These are phyloP conservation scores for Geranium brycei DNA, from an alignment of 345 rosid species.

Conservation along the genomic window DNA sequence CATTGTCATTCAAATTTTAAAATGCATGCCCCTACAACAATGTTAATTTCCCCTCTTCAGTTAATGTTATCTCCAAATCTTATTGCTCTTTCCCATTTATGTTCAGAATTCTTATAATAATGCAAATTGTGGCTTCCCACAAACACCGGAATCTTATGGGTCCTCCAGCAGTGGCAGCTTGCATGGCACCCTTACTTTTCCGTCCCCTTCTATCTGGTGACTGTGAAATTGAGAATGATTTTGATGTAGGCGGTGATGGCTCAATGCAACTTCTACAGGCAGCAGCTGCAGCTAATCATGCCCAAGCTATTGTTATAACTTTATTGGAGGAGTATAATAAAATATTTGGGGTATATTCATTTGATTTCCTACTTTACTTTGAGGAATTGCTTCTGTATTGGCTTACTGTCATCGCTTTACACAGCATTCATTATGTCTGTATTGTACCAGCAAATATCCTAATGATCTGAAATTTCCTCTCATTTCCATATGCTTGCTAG, in stretches of 20 bases:
- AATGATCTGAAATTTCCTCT: too few species aligned
- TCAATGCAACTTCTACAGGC: conserved; percentile 91
- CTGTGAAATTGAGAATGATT: conserved; percentile 79
- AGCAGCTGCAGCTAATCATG: conserved; percentile 99
- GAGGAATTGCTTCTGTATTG: neutral
- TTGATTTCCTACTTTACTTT: neutral
- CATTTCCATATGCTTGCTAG: too few species aligned
- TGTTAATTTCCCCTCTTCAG: too few species aligned
- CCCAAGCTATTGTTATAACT: conserved; percentile 90
- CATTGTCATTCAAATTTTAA: too few species aligned
- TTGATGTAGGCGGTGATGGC: conserved; percentile 91
- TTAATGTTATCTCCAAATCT: neutral
- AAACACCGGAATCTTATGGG: conserved; percentile 79
- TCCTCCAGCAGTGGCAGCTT: too few species aligned
- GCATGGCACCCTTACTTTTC: conserved; percentile 98
- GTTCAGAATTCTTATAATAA: conserved; percentile 82
- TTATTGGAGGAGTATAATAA: conserved; percentile 74
- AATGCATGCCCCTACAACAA: too few species aligned
- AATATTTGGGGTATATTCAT: conserved; percentile 68
- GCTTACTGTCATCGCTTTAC: neutral
- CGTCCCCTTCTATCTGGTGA: conserved; percentile 96
- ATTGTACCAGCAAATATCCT: too few species aligned
- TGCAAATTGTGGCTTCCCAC: conserved; percentile 73
- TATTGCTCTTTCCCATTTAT: conserved; percentile 12
- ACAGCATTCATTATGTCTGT: too few species aligned